A percentile compares a stretch with the other conserved stretches of the same genome.
Conservation (phyloP, 1,284 basidiomycete genomes). For the Trichosporon asahii region DNA sequence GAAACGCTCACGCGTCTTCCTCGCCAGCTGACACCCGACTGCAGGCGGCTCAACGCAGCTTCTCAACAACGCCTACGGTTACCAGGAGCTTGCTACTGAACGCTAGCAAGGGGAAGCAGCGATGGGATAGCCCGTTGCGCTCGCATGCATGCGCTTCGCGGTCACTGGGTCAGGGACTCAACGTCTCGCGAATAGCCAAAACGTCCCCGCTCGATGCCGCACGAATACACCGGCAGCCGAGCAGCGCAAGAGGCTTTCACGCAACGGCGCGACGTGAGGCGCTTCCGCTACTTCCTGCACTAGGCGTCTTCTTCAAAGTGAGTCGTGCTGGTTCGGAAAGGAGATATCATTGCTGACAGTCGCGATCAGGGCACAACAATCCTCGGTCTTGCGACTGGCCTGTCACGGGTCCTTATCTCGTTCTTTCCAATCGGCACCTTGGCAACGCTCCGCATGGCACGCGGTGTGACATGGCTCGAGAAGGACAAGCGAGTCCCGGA, state of each 20-base stretch:
- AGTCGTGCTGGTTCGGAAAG: neutral
- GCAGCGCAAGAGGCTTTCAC: slow-evolving; percentile 34
- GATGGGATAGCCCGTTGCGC: neutral
- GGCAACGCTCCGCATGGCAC: slow-evolving; percentile 31
- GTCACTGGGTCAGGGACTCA: neutral
- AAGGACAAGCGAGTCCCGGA: slow-evolving; percentile 30
- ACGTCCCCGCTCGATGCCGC: neutral
- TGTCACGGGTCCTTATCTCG: slow-evolving; percentile 48
- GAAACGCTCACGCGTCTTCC: slow-evolving; percentile 1
- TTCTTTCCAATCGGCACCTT: slow-evolving; percentile 48
- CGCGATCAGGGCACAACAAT: slow-evolving; percentile 54
- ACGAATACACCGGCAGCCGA: neutral
- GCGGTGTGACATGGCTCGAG: slow-evolving; percentile 30
- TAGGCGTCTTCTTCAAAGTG: slow-evolving; percentile 46
- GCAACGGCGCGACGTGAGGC: slow-evolving; percentile 39
- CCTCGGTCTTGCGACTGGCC: slow-evolving; percentile 38
- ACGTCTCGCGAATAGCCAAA: neutral
- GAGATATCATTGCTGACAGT: neutral
- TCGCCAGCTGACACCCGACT: neutral
- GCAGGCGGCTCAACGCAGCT: neutral
- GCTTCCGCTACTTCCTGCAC: slow-evolving; percentile 44
- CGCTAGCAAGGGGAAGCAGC: neutral
- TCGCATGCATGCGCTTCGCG: neutral
- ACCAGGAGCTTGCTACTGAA: neutral
- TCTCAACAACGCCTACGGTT: neutral